phyloP scores from a whole-genome alignment of 1,284 basidiomycete species.

The Cutaneotrichosporon cutaneum region DNA sequence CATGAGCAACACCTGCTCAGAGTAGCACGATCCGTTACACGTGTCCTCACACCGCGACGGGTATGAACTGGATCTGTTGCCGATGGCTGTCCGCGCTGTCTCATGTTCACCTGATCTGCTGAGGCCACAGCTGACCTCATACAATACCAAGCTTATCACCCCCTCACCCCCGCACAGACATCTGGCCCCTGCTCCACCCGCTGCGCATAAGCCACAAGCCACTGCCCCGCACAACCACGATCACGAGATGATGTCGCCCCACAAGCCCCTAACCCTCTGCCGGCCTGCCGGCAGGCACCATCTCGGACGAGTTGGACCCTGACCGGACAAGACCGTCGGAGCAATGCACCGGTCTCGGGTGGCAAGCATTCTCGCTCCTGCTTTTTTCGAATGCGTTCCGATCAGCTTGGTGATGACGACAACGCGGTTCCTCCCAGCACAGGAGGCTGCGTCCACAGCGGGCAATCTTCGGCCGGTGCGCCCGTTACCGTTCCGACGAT shows the following conservation, averaged over 20 bases:
- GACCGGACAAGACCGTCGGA: constrained; percentile 3
- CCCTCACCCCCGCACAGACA: neutral
- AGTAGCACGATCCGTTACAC: neutral
- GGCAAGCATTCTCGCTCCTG: neutral
- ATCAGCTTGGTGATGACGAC: neutral
- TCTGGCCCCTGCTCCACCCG: neutral
- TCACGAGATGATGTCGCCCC: neutral
- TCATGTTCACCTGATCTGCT: neutral
- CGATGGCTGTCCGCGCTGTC: neutral
- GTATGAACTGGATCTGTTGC: neutral
- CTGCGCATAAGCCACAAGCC: neutral
- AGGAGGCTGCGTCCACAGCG: neutral
- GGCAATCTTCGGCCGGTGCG: neutral
- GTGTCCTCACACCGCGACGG: neutral
- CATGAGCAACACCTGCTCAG: constrained; percentile 19
- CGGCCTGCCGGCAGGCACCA: neutral
- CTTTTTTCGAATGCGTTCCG: neutral
- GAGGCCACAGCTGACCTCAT: neutral
- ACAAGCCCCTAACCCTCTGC: neutral
- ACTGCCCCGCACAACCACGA: neutral
- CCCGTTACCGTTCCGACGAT: neutral
- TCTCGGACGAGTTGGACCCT: constrained; percentile 1
- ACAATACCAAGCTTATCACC: neutral
- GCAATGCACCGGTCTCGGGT: neutral
- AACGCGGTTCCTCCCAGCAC: neutral